phyloP scores from a whole-genome alignment of 106 monocot species.

The Dioscorea zingiberensis region DNA sequence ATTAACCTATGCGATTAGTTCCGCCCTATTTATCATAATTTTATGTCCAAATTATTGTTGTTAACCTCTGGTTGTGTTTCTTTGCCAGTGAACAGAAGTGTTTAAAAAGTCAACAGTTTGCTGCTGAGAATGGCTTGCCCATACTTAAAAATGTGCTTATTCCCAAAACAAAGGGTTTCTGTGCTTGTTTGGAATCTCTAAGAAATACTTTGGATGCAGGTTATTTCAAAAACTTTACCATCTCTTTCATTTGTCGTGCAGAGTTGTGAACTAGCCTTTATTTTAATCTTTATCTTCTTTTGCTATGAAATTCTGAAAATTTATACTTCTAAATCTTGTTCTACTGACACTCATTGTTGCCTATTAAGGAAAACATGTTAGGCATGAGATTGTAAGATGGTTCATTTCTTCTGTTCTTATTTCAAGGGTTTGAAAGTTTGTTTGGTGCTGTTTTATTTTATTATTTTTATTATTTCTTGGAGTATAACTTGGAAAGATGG shows the following conservation, averaged over 20 bases:
- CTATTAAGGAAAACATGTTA: too few relatives aligned
- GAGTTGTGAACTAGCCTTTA: neutral
- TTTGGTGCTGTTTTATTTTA: too few relatives aligned
- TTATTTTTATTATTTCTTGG: too few relatives aligned
- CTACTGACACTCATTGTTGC: too few relatives aligned
- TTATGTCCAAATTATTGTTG: neutral
- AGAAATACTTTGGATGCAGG: slow-evolving; percentile 78
- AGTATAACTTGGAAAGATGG: too few relatives aligned
- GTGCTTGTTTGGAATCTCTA: slow-evolving; percentile 58
- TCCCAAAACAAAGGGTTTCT: slow-evolving; percentile 88
- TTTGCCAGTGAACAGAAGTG: slow-evolving; percentile 78
- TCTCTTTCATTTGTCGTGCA: slow-evolving; percentile 2
- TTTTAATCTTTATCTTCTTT: neutral
- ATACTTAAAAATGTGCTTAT: slow-evolving; percentile 77
- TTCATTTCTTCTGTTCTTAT: too few relatives aligned
- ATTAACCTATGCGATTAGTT: too few relatives aligned
- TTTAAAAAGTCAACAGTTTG: slow-evolving; percentile 72
- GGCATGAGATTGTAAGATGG: too few relatives aligned
- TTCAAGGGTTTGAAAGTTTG: too few relatives aligned
- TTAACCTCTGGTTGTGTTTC: neutral
- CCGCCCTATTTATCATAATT: too few relatives aligned
- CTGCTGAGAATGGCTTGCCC: slow-evolving; percentile 80
- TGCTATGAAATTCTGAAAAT: too few relatives aligned
- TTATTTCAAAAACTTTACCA: slow-evolving; percentile 5
- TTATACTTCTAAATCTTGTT: too few relatives aligned